These are phyloP conservation scores for Phytophthora hybrid DNA, from an alignment of 352 stramenopile species.

Conservation along the genomic window DNA sequence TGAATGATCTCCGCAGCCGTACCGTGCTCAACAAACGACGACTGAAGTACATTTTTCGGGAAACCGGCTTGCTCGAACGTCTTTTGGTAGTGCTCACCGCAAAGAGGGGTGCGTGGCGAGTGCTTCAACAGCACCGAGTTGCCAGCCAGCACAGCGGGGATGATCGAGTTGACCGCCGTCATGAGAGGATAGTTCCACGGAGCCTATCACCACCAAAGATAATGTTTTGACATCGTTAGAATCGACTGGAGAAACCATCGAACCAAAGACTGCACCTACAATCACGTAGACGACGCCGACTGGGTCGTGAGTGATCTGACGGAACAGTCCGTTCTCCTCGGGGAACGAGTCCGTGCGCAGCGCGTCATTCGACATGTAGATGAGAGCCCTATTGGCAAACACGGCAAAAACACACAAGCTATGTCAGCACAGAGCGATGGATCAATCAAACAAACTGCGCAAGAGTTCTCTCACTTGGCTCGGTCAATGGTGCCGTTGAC, in stretches of 20 bases:
- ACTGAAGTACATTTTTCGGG: constrained; percentile 68
- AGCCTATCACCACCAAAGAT: constrained; percentile 40
- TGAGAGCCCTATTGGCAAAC: constrained; percentile 54
- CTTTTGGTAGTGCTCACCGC: constrained; percentile 75
- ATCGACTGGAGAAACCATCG: constrained; percentile 13
- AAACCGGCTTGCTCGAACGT: constrained; percentile 77
- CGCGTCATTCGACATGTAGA: constrained; percentile 72
- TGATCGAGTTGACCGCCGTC: constrained; percentile 89
- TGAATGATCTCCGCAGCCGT: constrained; percentile 77
- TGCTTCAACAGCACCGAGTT: constrained; percentile 88
- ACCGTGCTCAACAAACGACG: constrained; percentile 72
- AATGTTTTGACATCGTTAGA: constrained; percentile 8
- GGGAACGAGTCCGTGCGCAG: constrained; percentile 72
- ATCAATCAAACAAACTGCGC: background rate
- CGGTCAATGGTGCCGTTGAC: constrained; percentile 75
- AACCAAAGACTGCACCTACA: constrained; percentile 34
- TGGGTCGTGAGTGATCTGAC: constrained; percentile 83
- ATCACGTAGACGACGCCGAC: constrained; percentile 88
- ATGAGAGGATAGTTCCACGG: constrained; percentile 91
- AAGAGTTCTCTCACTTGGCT: constrained; percentile 50
- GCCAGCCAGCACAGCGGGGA: constrained; percentile 81
- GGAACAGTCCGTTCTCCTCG: constrained; percentile 73
- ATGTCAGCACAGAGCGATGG: constrained; percentile 8
- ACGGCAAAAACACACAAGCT: background rate
- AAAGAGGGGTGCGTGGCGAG: constrained; percentile 82